These are phyloP conservation scores for Didymella keratinophila DNA, from an alignment of 2,329 filamentous ascomycete genomes.

Conservation along the genomic window DNA sequence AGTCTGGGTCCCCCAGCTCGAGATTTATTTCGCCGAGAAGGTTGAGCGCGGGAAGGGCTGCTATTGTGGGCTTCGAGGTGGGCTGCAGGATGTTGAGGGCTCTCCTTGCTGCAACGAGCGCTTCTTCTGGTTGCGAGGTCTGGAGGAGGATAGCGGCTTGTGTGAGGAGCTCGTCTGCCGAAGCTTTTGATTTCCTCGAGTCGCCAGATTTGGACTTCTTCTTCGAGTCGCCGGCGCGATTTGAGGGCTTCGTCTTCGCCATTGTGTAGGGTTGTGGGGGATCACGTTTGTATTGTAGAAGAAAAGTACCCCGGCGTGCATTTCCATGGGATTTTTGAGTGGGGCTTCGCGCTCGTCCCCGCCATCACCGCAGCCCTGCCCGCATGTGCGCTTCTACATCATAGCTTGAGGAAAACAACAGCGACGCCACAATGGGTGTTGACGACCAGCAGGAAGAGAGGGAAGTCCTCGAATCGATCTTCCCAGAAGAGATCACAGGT, in stretches of 20 bases:
- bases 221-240: conserved; percentile 48
- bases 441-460: conserved; percentile 97
- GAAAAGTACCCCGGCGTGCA: not conserved
- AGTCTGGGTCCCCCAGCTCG: conserved; percentile 81
- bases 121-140: conserved; percentile 65
- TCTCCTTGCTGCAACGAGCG: conserved; percentile 62
- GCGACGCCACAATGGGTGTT: conserved; percentile 53
- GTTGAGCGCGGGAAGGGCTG: conserved; percentile 72
- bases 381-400: conserved; percentile 15
- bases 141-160: conserved; percentile 65
- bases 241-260: conserved; percentile 62
- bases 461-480: conserved; percentile 97
- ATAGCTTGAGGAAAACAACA: not conserved
- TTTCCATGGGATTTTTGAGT: conserved; percentile 2
- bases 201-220: conserved; percentile 46
- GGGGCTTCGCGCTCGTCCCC: conserved; percentile 17
- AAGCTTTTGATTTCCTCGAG: conserved; percentile 58
- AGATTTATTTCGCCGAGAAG: conserved; percentile 83
- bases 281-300: conserved; percentile 6
- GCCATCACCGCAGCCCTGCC: conserved; percentile 18
- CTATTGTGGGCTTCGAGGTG: conserved; percentile 48
- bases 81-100: conserved; percentile 60
- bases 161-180: conserved; percentile 63
- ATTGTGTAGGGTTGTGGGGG: conserved; percentile 46
- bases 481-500: conserved; percentile 97